Base-by-base conservation (phyloP, 345 rosid genomes). In the Dipteronia sinensis region DNA sequence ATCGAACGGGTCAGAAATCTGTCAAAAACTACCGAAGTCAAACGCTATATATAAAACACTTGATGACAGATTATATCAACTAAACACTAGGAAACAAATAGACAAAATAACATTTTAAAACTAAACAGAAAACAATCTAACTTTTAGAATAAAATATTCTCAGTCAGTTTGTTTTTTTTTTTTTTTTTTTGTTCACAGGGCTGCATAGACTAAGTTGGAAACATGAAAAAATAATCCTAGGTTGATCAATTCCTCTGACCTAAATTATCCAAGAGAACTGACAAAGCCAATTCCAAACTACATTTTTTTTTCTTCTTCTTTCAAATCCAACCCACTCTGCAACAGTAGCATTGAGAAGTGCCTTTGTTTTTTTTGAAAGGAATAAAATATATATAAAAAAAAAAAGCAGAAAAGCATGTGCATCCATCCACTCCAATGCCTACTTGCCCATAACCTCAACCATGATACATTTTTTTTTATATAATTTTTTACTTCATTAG, bases 391-490 rank as follows among this genome's bases (percentile, higher is more conserved):
- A 17, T n/a, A n/a, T 3, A 51, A 51, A 51, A 11, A 12, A 53
- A 40, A n/a, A 17, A 38, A 7, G 34, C 17, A 31, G 38, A 15
- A n/a, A 73, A 49, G 23, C 84, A 78, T 78, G 84, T 62, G 81
- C 34, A 31, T 31, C 34, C 63, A 49, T 76, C 79, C 77, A 75
- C 62, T 68, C 38, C 69, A n/a, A 23, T 15, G 72, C 2, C 38
- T 55, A 42, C 27, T 64, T 67, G 81, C 73, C 78, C 63, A 73
- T 81, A 16, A 64, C 76, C 34, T 74, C 64, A 3, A 59, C 10
- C 0, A 0, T 6, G 9, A 42, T 42, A 42, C 78, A 76, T 72
- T 31, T 61, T 51, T 58, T 6, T 42, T 7, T 42, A 42, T 42
- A 42, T 4, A 4, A 3, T 31, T 31, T 31, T 31, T 31, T 31